A percentile compares a stretch with the other conserved stretches of the same genome.
Conservation (phyloP, 371 early-diverging fungal species). For the Mucor irregularis region DNA sequence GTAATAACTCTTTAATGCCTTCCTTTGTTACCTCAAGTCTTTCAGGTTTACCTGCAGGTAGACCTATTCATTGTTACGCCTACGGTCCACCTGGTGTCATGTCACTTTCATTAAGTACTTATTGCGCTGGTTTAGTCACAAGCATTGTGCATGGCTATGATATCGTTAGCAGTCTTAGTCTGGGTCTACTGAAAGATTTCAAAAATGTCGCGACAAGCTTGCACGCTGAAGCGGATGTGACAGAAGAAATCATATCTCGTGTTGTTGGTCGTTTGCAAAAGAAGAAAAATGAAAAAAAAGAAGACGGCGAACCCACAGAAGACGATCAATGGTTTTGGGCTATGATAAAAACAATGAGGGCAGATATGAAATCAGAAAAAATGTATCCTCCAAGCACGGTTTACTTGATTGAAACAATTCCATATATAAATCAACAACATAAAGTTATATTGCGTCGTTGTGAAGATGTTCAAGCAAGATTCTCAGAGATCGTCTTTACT, state of each 20-base stretch:
- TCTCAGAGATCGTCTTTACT: constrained; percentile 67
- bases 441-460: constrained; percentile 50
- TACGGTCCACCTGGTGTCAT: constrained; percentile 77
- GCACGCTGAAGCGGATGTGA: constrained; percentile 60
- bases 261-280: constrained; percentile 51
- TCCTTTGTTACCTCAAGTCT: constrained; percentile 62
- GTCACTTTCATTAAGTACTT: constrained; percentile 63
- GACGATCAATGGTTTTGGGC: constrained; percentile 82
- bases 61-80: constrained; percentile 78
- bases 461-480: constrained; percentile 66
- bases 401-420: constrained; percentile 51
- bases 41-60: constrained; percentile 68
- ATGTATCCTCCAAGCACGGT: constrained; percentile 75
- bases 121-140: constrained; percentile 73
- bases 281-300: constrained; percentile 11
- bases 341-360: constrained; percentile 77
- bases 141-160: constrained; percentile 78
- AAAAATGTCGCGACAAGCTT: constrained; percentile 72
- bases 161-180: constrained; percentile 72
- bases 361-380: constrained; percentile 79
- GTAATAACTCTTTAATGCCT: constrained; percentile 18
- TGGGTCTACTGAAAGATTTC: constrained; percentile 74
- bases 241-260: constrained; percentile 70
- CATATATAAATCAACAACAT: constrained; percentile 28
- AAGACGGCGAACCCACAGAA: constrained; percentile 20